Base-by-base conservation (phyloP, 176 grass and related monocot genomes). In the Hyparrhenia diplandra region DNA sequence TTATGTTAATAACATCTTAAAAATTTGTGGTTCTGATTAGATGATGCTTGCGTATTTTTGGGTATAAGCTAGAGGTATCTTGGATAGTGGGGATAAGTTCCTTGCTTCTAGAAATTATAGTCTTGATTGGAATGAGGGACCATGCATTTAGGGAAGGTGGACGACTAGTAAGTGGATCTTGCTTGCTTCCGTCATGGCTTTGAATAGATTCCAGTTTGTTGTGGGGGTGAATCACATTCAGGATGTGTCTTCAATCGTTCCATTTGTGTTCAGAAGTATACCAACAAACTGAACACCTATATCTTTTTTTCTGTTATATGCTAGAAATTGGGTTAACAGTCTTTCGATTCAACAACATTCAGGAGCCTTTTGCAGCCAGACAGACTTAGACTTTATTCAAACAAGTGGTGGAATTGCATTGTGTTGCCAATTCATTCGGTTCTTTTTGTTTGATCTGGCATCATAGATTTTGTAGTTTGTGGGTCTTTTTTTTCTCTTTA, bases 141-240 rank as follows among this genome's bases (percentile, higher is more conserved):
- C 71, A 61, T 68, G 69, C 30, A 68, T 75, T 75, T 75, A 69
- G 58, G 87, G 87, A 75, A 88, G 81, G 63, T 74, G 52, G 81
- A 54, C 52, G 31, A 64, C 21, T 61, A 14, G 11, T 37, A 37
- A 37, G 36, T 14, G 52, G 6, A 69, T 76, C 63, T 69, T 75
- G 42, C 31, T 42, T 76, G 87, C 76, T 84, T 25, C 18, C 62
- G 51, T 80, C 81, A 75, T 84, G 63, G 70, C 52, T 58, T 85
- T 20, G 76, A 63, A 85, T 49, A 54, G 13, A 40, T 70, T 84
- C 63, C 27, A 32, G 24, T 41, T 88, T 75, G 31, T 25, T 83
- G 54, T 29, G 54, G 68, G 46, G 42, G 27, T 79, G 75, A 47
- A 78, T 58, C 36, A 13, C 14, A 68, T 61, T 62, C 51, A 51